Evolutionary conservation across 495 filamentous ascomycete genomes (phyloP), one percentile per base, ranked within the genome.

Genomic region (Peziza echinospora): DNA sequence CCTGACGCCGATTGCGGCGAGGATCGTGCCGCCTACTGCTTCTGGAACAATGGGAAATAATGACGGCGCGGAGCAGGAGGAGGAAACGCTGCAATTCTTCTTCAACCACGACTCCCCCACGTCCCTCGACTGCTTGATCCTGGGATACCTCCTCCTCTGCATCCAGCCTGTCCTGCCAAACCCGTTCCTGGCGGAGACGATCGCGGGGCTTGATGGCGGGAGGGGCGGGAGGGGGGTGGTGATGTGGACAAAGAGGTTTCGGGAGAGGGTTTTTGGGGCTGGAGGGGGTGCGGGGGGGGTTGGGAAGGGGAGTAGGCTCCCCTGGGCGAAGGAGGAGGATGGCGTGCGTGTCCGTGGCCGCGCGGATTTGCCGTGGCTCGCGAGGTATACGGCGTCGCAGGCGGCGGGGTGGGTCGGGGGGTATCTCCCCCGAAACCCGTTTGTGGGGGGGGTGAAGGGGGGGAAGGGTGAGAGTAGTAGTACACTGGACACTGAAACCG

Each of bases 121-220:
- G n/a, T 76, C 67, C 43, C 60, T 84, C n/a, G 79, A 92, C 62
- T 92, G 81, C 57, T 53, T 92, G 22, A 77, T 72, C 1, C 67
- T 80, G 48, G 89, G 75, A 19, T 93, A 87, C 61, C 62, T 94
- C 37, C 69, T 73, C 6, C 60, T 94, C 37, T 78, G 80, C 61
- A 62, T 82, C 2, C 66, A 79, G 17, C 75, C 81, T 2, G 68
- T 78, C 0, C 58, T 89, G 23, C 80, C 83, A 19, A 70, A 78
- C 44, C 59, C 71, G 21, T 93, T 82, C 75, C 66, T 93, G 19
- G 64, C 66, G 42, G 71, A 77, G 43, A 65, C 69, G 6, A 67
- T 93, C 60, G 60, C 64, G 45, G 59, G 51, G 37, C 21, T 21
- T 3, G 49, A 51, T 22, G 11, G 23, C 11, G 30, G 30, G 17